phyloP scores from a whole-genome alignment of 2,329 filamentous ascomycete genomes.

The Aureobasidium musti region DNA sequence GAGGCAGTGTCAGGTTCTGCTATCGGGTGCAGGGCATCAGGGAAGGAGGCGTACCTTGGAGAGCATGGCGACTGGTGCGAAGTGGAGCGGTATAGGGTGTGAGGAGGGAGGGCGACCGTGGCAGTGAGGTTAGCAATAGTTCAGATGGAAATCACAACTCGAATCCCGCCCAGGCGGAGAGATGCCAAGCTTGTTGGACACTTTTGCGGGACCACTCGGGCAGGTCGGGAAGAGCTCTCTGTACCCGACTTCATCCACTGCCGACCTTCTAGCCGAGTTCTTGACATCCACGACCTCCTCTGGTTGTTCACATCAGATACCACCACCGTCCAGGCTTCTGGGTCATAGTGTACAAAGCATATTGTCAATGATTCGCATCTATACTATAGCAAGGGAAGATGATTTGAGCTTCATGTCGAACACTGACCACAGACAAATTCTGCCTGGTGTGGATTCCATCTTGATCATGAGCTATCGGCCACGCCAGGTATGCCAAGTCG shows the following conservation, averaged over 20 bases:
- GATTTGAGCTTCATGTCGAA: not conserved
- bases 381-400: not conserved
- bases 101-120: constrained; percentile 28
- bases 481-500: not conserved
- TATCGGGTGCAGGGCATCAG: constrained; percentile 37
- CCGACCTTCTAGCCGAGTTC: not conserved
- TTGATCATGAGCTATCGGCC: not conserved
- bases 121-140: constrained; percentile 30
- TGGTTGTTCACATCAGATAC: not conserved
- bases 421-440: not conserved
- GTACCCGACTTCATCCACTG: not conserved
- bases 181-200: not conserved
- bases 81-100: constrained; percentile 26
- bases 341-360: not conserved
- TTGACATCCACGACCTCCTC: not conserved
- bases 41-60: constrained; percentile 41
- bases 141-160: constrained; percentile 30
- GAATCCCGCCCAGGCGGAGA: constrained; percentile 19
- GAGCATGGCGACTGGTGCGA: constrained; percentile 43
- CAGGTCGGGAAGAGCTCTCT: not conserved
- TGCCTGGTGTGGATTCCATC: not conserved
- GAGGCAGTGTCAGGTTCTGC: constrained; percentile 30
- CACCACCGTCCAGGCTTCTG: not conserved
- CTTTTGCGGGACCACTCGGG: constrained; percentile 2
- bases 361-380: not conserved